Conservation (phyloP, 495 filamentous ascomycete genomes). For the Friedmanniomyces endolithicus region DNA sequence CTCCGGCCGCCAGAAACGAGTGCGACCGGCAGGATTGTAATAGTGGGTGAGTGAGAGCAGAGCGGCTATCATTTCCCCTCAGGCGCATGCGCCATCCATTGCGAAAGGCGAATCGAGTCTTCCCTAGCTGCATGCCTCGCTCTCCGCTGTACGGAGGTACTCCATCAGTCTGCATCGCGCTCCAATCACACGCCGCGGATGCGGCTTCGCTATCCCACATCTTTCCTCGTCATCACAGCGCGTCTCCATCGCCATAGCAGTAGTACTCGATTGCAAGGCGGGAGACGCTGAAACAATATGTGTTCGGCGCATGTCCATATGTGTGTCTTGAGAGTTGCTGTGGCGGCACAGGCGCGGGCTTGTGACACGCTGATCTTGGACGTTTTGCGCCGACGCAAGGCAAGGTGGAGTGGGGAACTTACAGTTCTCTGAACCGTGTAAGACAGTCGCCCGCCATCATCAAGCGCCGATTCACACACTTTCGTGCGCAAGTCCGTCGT, state of each 20-base stretch:
- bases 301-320: not conserved
- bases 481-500: not conserved
- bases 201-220: not conserved
- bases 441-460: not conserved
- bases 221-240: not conserved
- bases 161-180: slow-evolving; percentile 2
- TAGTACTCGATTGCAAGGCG: too few species aligned
- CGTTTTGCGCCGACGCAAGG: not conserved
- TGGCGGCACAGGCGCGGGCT: not conserved
- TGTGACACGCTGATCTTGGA: not conserved
- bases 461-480: not conserved
- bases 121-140: slow-evolving; percentile 7
- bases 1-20: not conserved
- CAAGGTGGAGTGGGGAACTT: not conserved
- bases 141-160: not conserved
- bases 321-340: not conserved
- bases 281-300: too few species aligned
- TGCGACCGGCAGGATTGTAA: too few species aligned
- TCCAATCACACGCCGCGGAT: not conserved
- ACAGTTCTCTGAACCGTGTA: not conserved
- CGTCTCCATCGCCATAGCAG: too few species aligned
- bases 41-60: not conserved
- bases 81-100: not conserved
- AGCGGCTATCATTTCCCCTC: not conserved
- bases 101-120: not conserved